Evolutionary conservation across 768 basidiomycete species (phyloP).

Genomic region (Phaffia australis): DNA sequence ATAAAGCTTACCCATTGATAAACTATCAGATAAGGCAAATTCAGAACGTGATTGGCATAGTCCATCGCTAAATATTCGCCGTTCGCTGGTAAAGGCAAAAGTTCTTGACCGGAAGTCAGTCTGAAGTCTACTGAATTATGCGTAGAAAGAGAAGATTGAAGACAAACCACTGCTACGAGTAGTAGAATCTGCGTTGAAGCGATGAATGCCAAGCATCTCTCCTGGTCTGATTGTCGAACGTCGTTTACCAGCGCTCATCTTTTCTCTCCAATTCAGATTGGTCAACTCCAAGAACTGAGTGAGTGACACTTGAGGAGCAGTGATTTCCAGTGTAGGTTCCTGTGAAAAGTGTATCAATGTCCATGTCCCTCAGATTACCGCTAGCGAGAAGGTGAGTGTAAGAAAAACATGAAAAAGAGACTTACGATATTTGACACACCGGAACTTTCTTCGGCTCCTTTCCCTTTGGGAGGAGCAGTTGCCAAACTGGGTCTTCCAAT

Average conservation of each 20-base stretch:
- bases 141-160: background rate
- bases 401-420: too few species aligned
- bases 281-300: constrained; percentile 38
- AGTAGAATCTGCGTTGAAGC: constrained; percentile 14
- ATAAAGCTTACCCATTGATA: constrained; percentile 21
- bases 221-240: constrained; percentile 34
- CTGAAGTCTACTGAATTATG: background rate
- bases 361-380: too few species aligned
- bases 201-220: constrained; percentile 31
- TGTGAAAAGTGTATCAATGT: too few species aligned
- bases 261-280: constrained; percentile 37
- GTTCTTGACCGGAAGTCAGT: background rate
- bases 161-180: constrained; percentile 22
- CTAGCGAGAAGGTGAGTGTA: too few species aligned
- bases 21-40: constrained; percentile 18
- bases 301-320: constrained; percentile 29
- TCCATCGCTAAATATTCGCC: constrained; percentile 21
- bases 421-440: too few species aligned
- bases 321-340: too few species aligned
- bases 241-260: constrained; percentile 31
- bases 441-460: too few species aligned
- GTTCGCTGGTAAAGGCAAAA: background rate
- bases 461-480: too few species aligned
- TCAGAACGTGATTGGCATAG: constrained; percentile 23
- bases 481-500: too few species aligned